Conservation (phyloP, 345 rosid species). For the Kandelia obovata region DNA sequence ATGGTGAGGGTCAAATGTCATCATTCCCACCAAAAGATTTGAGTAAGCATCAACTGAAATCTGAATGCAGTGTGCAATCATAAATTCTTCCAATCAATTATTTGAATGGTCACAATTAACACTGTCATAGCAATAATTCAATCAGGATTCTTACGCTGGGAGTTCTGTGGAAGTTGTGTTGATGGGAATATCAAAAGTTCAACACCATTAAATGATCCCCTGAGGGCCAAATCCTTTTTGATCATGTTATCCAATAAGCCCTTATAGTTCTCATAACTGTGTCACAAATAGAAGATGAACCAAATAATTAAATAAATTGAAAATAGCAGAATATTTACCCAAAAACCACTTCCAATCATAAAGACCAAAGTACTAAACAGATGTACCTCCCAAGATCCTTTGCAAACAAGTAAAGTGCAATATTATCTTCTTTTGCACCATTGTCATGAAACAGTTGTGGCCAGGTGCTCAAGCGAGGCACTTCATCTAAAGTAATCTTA, state of each 20-base stretch:
- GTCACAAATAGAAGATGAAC: constrained; percentile 22
- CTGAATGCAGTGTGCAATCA: too few relatives aligned
- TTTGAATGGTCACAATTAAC: background rate
- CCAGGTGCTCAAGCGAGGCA: constrained; percentile 6
- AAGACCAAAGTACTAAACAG: background rate
- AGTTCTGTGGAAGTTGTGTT: constrained; percentile 72
- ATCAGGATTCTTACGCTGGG: constrained; percentile 67
- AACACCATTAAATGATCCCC: constrained; percentile 63
- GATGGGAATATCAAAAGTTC: constrained; percentile 88
- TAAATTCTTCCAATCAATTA: too few relatives aligned
- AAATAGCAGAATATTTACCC: constrained; percentile 3
- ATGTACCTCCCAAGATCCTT: constrained; percentile 73
- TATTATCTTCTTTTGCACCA: constrained; percentile 21
- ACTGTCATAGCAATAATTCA: background rate
- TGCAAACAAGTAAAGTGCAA: constrained; percentile 96
- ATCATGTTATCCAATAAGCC: constrained; percentile 73
- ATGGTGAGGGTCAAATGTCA: background rate
- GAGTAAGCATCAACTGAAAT: too few relatives aligned
- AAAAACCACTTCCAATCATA: background rate
- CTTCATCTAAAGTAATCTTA: constrained; percentile 10
- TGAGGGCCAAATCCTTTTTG: constrained; percentile 75
- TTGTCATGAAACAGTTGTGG: constrained; percentile 2
- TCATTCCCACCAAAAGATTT: background rate
- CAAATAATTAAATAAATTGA: constrained; percentile 1
- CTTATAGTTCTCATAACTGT: constrained; percentile 82